Conservation (phyloP, 2,329 filamentous ascomycete genomes). For the Trichoderma asperellum region DNA sequence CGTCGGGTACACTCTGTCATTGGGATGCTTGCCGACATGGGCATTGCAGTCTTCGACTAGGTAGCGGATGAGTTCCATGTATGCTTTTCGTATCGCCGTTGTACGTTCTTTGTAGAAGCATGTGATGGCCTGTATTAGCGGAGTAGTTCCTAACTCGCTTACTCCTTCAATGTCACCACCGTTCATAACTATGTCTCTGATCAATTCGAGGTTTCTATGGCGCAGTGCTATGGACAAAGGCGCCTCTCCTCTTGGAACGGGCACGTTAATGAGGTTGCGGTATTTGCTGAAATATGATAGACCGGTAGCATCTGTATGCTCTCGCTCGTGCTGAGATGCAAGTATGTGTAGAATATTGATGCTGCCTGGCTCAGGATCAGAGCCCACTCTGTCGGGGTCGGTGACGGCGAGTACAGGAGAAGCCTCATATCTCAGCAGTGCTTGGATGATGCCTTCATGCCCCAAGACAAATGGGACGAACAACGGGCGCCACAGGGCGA, state of each 20-base stretch:
- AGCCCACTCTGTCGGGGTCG: background rate
- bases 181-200: conserved; percentile 2
- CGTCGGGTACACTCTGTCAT: background rate
- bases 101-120: background rate
- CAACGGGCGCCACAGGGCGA: conserved; percentile 8
- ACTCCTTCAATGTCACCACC: conserved; percentile 17
- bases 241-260: background rate
- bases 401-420: background rate
- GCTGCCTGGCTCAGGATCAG: background rate
- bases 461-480: conserved; percentile 22
- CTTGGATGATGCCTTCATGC: background rate
- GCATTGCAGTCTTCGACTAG: background rate
- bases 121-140: conserved; percentile 3
- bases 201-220: background rate
- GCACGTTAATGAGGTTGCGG: background rate
- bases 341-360: conserved; percentile 27
- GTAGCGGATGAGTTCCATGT: background rate
- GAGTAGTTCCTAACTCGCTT: background rate
- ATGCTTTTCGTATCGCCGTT: background rate
- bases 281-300: background rate
- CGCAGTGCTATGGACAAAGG: conserved; percentile 3
- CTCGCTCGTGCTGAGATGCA: background rate
- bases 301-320: background rate
- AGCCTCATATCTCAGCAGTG: background rate
- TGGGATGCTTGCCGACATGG: background rate